These are phyloP conservation scores for Citrus mangshanensis DNA, from an alignment of 345 rosid species.

Conservation along the genomic window DNA sequence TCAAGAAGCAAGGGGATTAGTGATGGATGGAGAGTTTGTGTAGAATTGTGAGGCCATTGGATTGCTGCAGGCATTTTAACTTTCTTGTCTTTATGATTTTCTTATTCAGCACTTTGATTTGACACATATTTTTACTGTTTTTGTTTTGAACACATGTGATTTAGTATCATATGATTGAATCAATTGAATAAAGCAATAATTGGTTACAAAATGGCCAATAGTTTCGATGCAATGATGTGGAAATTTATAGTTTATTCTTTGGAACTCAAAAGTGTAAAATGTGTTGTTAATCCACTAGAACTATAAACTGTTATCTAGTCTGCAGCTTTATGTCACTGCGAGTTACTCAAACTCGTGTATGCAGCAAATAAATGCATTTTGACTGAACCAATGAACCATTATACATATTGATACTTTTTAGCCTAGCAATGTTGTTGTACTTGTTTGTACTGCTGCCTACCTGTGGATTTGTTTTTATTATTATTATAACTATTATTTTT, in stretches of 20 bases:
- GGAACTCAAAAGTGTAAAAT: too few species aligned
- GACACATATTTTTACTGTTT: background rate
- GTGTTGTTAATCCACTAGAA: too few species aligned
- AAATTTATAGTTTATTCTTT: background rate
- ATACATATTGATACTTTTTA: too few species aligned
- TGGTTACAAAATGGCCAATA: background rate
- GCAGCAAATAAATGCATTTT: too few species aligned
- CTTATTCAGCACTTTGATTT: background rate
- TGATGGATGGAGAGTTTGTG: background rate
- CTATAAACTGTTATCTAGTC: too few species aligned
- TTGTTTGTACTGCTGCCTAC: too few species aligned
- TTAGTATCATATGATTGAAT: background rate
- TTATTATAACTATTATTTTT: too few species aligned
- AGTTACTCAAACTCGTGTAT: too few species aligned
- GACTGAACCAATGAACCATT: too few species aligned
- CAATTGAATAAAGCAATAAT: constrained; percentile 2
- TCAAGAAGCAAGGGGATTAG: background rate
- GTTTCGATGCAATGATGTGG: background rate
- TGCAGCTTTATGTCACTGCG: too few species aligned
- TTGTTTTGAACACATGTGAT: background rate
- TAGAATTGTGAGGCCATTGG: background rate
- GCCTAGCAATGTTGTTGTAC: too few species aligned
- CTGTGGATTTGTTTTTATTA: too few species aligned
- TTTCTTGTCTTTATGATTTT: background rate
- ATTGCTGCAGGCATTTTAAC: background rate